Evolutionary conservation across 495 filamentous ascomycete genomes (phyloP).

Genomic region (Sordaria brevicollis): DNA sequence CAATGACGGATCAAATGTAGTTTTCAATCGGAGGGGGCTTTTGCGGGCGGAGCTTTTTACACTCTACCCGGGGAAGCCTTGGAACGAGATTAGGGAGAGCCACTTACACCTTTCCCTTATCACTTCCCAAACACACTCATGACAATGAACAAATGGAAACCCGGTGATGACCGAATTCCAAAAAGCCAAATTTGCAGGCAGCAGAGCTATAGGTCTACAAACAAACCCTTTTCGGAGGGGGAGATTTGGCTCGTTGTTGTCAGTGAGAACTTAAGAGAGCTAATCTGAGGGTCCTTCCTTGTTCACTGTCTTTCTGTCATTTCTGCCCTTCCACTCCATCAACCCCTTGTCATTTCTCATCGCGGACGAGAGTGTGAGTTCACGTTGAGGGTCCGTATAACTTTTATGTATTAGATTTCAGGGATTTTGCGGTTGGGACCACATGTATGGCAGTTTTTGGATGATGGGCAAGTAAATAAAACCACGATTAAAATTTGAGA

Average conservation of each 20-base stretch:
- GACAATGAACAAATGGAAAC: conserved; percentile 23
- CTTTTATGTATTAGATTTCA: too few species aligned
- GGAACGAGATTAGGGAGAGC: neutral
- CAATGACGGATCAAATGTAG: conserved; percentile 32
- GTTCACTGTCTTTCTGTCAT: neutral
- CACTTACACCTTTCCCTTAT: neutral
- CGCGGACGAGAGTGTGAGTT: neutral
- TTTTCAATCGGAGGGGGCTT: conserved; percentile 52
- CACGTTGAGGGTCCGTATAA: too few species aligned
- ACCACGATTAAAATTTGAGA: too few species aligned
- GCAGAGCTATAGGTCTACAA: conserved; percentile 21
- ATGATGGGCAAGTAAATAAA: too few species aligned
- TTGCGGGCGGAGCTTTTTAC: conserved; percentile 9
- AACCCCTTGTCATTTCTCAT: neutral
- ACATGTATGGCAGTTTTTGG: too few species aligned
- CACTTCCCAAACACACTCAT: neutral
- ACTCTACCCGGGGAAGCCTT: conserved; percentile 1
- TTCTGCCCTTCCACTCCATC: neutral
- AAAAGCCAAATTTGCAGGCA: conserved; percentile 58
- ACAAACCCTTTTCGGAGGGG: conserved; percentile 1
- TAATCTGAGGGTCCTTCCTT: conserved; percentile 44
- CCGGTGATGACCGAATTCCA: conserved; percentile 50
- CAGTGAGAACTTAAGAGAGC: conserved; percentile 51
- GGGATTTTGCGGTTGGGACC: too few species aligned
- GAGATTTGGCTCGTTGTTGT: conserved; percentile 29